Evolutionary conservation across 208 protist genomes (phyloP), one percentile per base, ranked within the genome.

Genomic region (Trypanosoma theileri): DNA sequence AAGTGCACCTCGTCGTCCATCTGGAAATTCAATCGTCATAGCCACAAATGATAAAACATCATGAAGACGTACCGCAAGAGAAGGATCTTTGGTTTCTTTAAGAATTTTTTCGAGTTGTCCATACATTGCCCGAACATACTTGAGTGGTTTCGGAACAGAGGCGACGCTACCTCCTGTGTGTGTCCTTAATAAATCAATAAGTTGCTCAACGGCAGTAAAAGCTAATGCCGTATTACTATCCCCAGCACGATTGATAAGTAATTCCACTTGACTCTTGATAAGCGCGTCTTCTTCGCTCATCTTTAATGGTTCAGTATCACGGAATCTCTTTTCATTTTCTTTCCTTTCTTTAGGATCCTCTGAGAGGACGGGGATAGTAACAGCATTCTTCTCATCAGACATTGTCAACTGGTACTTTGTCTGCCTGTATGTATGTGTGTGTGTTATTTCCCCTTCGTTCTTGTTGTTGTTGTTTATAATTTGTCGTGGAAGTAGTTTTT

Each of bases 121-220:
- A 74, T 98, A 99, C 71, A 99, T 95, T 9, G 88, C 71, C 14
- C 98, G 89, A 10, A 99, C 81, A 75, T 99, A 99, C 82, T 99
- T 99, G 71, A 99, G 90, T 24, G 99, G 98, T 78, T 99, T 99
- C 41, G 99, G 99, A 40, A 99, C 97, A 6, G 98, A 98, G 0
- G 98, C 99, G 78, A 99, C 98, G 48, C 98, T 99, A 4, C 93
- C 93, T 13, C 93, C 91, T 46, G 97, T 99, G 53, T 92, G 83
- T n/a, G 89, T 94, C 51, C 89, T 89, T 54, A 99, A 96, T 68
- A 99, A 84, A 16, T 88, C 91, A 21, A 87, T 86, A 21, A 99
- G 79, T 48, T 89, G 84, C 42, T 97, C 82, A 40, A 99, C 77
- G 0, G 98, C 97, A n/a, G 82, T 59, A 40, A 78, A 81, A 24